Percentiles rank a stretch among this genome's conserved stretches.
Conservation (phyloP, 148 eudicot genomes). For the Chenopodium quinoa region DNA sequence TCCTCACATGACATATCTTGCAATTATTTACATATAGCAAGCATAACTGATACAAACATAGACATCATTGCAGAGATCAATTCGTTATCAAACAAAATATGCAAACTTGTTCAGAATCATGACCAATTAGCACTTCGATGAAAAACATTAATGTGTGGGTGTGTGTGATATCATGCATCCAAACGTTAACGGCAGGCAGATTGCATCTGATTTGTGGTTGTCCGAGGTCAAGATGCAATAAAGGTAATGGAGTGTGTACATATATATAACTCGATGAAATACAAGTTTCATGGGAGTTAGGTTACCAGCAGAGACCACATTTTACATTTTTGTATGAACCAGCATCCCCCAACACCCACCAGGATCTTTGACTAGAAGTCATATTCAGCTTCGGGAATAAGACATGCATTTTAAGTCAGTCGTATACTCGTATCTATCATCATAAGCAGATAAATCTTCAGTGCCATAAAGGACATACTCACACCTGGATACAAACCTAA, state of each 20-base stretch:
- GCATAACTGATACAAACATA: neutral
- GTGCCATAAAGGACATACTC: neutral
- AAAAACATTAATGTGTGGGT: neutral
- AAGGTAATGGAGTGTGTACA: neutral
- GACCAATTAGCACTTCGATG: neutral
- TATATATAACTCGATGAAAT: neutral
- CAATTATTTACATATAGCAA: neutral
- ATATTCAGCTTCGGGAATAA: neutral
- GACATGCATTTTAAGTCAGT: neutral
- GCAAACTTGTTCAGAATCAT: neutral
- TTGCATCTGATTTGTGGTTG: neutral
- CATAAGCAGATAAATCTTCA: neutral
- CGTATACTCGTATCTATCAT: neutral
- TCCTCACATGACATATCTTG: neutral
- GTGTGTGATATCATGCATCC: neutral
- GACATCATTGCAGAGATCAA: neutral
- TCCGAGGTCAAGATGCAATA: neutral
- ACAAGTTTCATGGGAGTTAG: neutral
- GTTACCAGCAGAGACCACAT: neutral
- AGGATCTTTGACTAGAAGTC: neutral
- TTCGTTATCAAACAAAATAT: neutral
- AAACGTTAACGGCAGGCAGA: neutral
- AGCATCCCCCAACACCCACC: neutral
- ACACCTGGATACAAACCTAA: neutral
- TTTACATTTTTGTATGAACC: neutral